Percentiles rank a stretch among this genome's conserved stretches.
Conservation (phyloP, 1,139 yeast species). For the Hemisphaericaspora xylanilytica region DNA sequence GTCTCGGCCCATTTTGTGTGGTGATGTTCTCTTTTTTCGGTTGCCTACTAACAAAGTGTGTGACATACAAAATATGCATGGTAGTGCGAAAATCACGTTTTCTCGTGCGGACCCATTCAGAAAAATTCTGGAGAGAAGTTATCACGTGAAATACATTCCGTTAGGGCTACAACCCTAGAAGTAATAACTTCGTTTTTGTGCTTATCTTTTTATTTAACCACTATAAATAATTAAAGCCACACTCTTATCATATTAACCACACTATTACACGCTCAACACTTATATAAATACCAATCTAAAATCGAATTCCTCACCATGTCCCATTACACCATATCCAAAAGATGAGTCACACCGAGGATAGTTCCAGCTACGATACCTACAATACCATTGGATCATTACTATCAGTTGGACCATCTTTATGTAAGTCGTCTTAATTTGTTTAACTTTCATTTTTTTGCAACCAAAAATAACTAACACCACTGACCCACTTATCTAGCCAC, state of each 20-base stretch:
- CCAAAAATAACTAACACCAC: background rate
- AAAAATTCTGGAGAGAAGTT: no score
- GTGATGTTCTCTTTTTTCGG: no score
- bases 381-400: background rate
- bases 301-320: background rate
- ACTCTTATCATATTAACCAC: background rate
- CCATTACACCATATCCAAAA: background rate
- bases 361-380: background rate
- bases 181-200: no score
- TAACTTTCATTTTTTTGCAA: background rate
- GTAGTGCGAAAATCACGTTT: no score
- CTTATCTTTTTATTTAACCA: no score
- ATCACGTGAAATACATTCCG: background rate
- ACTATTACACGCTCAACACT: background rate
- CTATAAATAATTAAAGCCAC: no score
- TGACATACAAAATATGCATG: no score
- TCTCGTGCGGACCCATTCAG: no score
- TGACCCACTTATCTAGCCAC: background rate
- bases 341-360: conserved; percentile 1
- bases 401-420: conserved; percentile 3
- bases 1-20: no score
- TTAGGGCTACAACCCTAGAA: background rate
- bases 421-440: background rate
- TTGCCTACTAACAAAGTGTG: no score
- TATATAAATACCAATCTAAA: background rate